Evolutionary conservation across 2,329 filamentous ascomycete genomes (phyloP).

Genomic region (Sphaceloma murrayae): DNA sequence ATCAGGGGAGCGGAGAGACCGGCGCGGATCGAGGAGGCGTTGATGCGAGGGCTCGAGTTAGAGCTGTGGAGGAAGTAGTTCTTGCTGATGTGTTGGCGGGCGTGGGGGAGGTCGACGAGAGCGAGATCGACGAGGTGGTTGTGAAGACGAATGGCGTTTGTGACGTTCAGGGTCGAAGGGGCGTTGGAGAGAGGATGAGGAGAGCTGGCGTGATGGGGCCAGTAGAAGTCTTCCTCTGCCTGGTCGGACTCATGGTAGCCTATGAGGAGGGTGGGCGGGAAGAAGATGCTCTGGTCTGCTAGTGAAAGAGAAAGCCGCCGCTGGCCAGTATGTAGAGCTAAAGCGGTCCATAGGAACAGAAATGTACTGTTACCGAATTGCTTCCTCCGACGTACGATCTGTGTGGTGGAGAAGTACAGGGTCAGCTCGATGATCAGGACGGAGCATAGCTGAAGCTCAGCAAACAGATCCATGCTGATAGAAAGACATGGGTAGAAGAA

Average conservation of each 20-base stretch:
- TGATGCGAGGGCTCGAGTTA: not conserved
- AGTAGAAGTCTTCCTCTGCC: not conserved
- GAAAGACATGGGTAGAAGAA: no score
- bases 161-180: no score
- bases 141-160: slow-evolving; percentile 13
- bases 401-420: no score
- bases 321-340: not conserved
- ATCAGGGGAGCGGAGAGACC: not conserved
- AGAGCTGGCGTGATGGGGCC: not conserved
- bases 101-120: not conserved
- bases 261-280: no score
- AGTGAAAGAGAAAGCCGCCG: no score
- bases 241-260: no score
- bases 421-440: not conserved
- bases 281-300: no score
- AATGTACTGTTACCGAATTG: no score
- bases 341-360: not conserved
- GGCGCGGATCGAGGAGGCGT: not conserved
- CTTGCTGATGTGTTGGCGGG: not conserved
- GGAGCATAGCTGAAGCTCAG: not conserved
- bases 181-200: not conserved
- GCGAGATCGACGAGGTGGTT: slow-evolving; percentile 11
- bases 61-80: slow-evolving; percentile 8
- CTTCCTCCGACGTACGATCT: no score
- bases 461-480: no score